phyloP scores from a whole-genome alignment of 805 yeast species.

The Metschnikowia henanensis region DNA sequence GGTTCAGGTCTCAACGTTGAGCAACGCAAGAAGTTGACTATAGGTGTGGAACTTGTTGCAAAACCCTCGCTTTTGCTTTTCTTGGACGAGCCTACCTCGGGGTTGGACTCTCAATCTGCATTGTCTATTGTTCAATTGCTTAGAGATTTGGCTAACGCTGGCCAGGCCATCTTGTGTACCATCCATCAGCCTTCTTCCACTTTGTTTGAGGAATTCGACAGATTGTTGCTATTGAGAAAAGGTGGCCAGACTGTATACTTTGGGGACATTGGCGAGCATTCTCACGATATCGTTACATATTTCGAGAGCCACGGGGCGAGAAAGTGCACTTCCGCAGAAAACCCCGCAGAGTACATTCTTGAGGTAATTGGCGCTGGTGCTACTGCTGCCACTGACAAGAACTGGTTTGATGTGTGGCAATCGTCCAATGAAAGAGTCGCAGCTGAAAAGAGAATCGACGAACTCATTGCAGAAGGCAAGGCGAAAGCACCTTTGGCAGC shows the following conservation, averaged over 20 bases:
- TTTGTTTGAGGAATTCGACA: constrained; percentile 53
- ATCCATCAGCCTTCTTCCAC: constrained; percentile 52
- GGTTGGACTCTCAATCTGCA: constrained; percentile 45
- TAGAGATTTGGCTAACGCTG: constrained; percentile 49
- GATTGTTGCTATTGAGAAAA: constrained; percentile 51
- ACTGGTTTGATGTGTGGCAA: constrained; percentile 19
- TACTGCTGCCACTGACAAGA: constrained; percentile 13
- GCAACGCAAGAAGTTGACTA: constrained; percentile 52
- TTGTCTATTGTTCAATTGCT: constrained; percentile 57
- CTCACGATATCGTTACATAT: constrained; percentile 12
- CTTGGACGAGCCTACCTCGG: constrained; percentile 47
- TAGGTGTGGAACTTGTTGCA: constrained; percentile 56
- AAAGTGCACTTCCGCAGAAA: constrained; percentile 13
- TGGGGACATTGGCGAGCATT: constrained; percentile 18
- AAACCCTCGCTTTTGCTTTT: constrained; percentile 53
- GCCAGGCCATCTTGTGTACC: constrained; percentile 60
- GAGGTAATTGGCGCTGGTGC: constrained; percentile 22
- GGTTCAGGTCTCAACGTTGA: constrained; percentile 56
- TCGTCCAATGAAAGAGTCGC: constrained; percentile 10
- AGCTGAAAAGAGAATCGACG: constrained; percentile 11
- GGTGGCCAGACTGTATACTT: constrained; percentile 22
- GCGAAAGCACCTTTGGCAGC: neutral
- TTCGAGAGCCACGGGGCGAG: constrained; percentile 17
- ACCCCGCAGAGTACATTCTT: constrained; percentile 20
- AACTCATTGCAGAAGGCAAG: constrained; percentile 9